These are phyloP conservation scores for Hypoxylon sp. DNA, from an alignment of 2,329 filamentous ascomycete species.

Conservation along the genomic window DNA sequence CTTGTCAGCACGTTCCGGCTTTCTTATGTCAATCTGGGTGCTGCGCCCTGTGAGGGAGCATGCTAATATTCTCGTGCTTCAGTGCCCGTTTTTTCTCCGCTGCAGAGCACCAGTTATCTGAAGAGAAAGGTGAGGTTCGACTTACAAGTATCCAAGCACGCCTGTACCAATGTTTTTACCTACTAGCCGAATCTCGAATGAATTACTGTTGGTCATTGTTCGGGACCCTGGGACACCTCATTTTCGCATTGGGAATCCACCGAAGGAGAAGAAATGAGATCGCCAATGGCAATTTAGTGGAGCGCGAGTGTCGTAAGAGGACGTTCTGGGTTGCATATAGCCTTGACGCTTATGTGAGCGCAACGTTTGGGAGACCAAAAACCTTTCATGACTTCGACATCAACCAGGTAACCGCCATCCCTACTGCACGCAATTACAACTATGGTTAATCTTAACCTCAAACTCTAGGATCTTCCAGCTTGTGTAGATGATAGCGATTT, in stretches of 20 bases:
- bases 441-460: background rate
- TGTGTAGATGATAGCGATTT: constrained; percentile 69
- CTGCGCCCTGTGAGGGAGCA: background rate
- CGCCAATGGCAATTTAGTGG: constrained; percentile 53
- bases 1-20: too few relatives aligned
- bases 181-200: constrained; percentile 62
- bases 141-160: constrained; percentile 52
- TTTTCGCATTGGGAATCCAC: constrained; percentile 59
- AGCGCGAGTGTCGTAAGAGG: constrained; percentile 58
- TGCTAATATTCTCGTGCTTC: constrained; percentile 5
- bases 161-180: constrained; percentile 60
- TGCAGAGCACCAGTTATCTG: constrained; percentile 48
- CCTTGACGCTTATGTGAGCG: constrained; percentile 75
- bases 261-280: constrained; percentile 50
- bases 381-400: constrained; percentile 76
- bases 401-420: constrained; percentile 55
- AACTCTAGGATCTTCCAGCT: constrained; percentile 67
- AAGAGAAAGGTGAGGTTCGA: constrained; percentile 51
- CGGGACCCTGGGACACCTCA: constrained; percentile 59
- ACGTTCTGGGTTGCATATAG: constrained; percentile 77
- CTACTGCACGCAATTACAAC: background rate
- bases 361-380: constrained; percentile 72
- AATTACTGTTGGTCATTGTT: constrained; percentile 65
- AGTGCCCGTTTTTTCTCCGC: constrained; percentile 42
- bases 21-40: too few relatives aligned